Base-by-base conservation (phyloP, 495 filamentous ascomycete species). In the Stereocaulon alpinum region DNA sequence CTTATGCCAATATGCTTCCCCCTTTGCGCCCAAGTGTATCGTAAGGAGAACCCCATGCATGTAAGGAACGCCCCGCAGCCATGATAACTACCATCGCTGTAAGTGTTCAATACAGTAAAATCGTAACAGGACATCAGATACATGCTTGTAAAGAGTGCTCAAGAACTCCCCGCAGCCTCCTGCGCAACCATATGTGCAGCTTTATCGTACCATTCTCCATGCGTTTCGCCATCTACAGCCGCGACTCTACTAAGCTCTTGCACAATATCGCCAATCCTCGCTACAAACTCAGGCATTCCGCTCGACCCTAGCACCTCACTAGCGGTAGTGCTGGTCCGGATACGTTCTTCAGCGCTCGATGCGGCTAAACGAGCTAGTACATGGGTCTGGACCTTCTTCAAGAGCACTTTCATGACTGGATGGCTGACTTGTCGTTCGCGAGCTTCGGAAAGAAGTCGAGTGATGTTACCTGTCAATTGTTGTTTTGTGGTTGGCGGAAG, bases 211-310 rank as follows among this genome's bases (percentile, higher is more conserved):
- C 90, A 90, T 59, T 70, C 57, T 29, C 82, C 82, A 73, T 96
- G 94, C 45, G 84, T 82, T 54, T 81, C 77, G 69, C 89, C 83
- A 70, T 97, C 92, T 40, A 95, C 86, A 45, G 79, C 79, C 12
- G 85, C 82, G 27, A 95, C 82, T 66, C 80, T 82, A 58, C 79
- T 78, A 63, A 95, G 69, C 72, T 87, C 84, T 15, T 95, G 91
- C 15, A 90, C 86, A 62, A 95, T 79, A 37, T 84, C 82, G 6
- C 87, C 84, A n/a, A 97, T 83, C 67, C 83, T 84, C 50, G 75
- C 82, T n/a, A 92, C 86, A 72, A 95, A 96, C 71, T 98, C 93
- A 0, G 86, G 83, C 71, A 97, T 78, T 0, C 93, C 94, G 42
- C 85, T 80, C 2, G 80, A 78, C 2, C 88, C 87, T 17, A 98